phyloP scores from a whole-genome alignment of 768 basidiomycete species.

The Pleurotus djamor region DNA sequence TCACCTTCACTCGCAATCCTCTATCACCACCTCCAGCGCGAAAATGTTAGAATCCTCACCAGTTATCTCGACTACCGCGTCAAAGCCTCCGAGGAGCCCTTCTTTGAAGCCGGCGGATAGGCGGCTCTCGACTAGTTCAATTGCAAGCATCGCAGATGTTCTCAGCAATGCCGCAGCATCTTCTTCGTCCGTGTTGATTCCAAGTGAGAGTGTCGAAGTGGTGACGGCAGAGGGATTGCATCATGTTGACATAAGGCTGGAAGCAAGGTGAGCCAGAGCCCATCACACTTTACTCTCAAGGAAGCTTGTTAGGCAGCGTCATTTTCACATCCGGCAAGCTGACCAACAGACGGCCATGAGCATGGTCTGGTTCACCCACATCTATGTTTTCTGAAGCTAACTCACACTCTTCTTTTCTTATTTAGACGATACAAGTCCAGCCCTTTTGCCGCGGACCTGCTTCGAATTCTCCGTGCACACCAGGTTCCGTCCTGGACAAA shows the following conservation, averaged over 20 bases:
- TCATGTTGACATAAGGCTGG: slow-evolving; percentile 52
- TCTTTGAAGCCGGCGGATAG: slow-evolving; percentile 8
- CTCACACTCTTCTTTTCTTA: slow-evolving; percentile 14
- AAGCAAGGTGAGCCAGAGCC: slow-evolving; percentile 63
- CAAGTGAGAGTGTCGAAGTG: slow-evolving; percentile 35
- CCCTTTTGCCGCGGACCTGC: slow-evolving; percentile 51
- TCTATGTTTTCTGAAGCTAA: slow-evolving; percentile 14
- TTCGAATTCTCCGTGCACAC: slow-evolving; percentile 53
- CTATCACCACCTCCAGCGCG: slow-evolving; percentile 7
- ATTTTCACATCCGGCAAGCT: slow-evolving; percentile 26
- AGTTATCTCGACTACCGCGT: slow-evolving; percentile 9
- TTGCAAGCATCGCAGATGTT: slow-evolving; percentile 28
- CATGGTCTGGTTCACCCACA: slow-evolving; percentile 32
- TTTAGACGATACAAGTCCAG: slow-evolving; percentile 64
- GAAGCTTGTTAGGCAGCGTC: slow-evolving; percentile 24
- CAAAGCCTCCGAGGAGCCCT: not conserved
- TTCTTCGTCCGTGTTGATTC: slow-evolving; percentile 30
- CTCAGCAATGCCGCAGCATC: slow-evolving; percentile 23
- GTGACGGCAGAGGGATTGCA: slow-evolving; percentile 58
- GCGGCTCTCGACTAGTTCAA: slow-evolving; percentile 29
- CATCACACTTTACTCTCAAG: slow-evolving; percentile 20
- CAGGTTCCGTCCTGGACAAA: slow-evolving; percentile 60
- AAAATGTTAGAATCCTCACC: slow-evolving; percentile 13
- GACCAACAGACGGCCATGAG: slow-evolving; percentile 28
- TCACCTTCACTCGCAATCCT: slow-evolving; percentile 7